Evolutionary conservation across 345 rosid species (phyloP).

Genomic region (Linum usitatissimum): DNA sequence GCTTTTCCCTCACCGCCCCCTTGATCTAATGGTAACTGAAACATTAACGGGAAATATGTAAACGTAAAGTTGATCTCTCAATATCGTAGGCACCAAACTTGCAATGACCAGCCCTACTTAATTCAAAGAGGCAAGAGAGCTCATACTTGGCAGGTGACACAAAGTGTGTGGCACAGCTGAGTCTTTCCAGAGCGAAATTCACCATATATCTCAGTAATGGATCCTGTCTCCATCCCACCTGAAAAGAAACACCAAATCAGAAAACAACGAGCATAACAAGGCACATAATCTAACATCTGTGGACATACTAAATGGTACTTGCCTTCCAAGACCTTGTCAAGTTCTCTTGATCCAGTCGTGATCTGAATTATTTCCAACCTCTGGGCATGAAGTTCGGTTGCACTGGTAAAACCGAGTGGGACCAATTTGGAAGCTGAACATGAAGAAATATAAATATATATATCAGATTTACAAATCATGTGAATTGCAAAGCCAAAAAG

Average conservation of each 20-base stretch:
- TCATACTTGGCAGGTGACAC: conserved; percentile 93
- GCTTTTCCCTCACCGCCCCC: conserved; percentile 99
- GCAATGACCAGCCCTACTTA: not conserved
- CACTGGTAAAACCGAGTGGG: conserved; percentile 93
- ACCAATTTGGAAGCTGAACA: conserved; percentile 76
- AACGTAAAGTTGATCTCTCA: not conserved
- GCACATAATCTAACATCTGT: not conserved
- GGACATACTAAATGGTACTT: conserved; percentile 2
- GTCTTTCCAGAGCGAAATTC: conserved; percentile 98
- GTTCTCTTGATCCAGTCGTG: conserved; percentile 88
- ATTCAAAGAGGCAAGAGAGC: conserved; percentile 7
- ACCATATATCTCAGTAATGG: conserved; percentile 91
- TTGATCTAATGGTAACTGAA: conserved; percentile 95
- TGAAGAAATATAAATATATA: conserved; percentile 5
- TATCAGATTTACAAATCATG: not conserved
- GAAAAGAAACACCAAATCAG: conserved; percentile 9
- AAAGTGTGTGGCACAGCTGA: conserved; percentile 91
- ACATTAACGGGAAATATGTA: conserved; percentile 6
- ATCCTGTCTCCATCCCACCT: conserved; percentile 97
- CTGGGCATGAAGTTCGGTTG: conserved; percentile 82
- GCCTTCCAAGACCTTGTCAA: conserved; percentile 93
- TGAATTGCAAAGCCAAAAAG: not conserved
- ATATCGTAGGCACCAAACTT: not conserved
- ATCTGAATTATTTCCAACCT: conserved; percentile 93
- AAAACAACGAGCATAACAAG: not conserved